Base-by-base conservation (phyloP, 2,329 filamentous ascomycete species). In the Pyrenophora tritici-repentis region DNA sequence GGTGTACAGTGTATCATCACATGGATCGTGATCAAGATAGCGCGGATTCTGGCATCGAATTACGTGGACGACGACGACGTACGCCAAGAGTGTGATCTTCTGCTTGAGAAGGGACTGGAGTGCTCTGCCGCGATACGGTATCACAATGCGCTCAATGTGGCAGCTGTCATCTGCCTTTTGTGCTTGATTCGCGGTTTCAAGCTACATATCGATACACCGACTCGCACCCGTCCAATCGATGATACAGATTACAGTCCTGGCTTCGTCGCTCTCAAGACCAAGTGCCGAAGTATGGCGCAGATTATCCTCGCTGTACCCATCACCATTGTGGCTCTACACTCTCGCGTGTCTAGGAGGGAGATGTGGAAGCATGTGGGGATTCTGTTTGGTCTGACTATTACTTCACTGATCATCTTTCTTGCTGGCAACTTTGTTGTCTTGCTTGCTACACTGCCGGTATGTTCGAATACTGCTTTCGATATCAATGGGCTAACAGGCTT, bases 381-480 rank as follows among this genome's bases (percentile, higher is more conserved):
- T 6, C 9, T 52, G 10, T 1, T 43, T 6, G 16, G 35, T 4
- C 49, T 48, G 22, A 7, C 24, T 13, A 12, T 16, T 29, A 26
- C 7, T 3, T 52, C 44, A 4, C 9, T 38, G 10, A 20, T 24
- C 12, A 7, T 48, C n/a, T 48, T 52, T 6, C 10, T 52, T 12
- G n/a, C 16, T 18, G 44, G 44, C 14, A 52, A 52, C 9, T 12
- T 35, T 29, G 22, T 48, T 6, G 47, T 39, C 18, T 14, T 47
- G 12, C 3, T 52, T 48, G 44, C 38, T 38, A 38, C 38, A 16
- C n/a, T 48, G 4, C 49, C 44, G 4, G 38, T 52, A 47, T 20
- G 44, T 39, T 34, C 6, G 12, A 26, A 2, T 24, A 13, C 14
- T 18, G 13, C 12, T 32, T 14, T 13, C 33, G 16, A 42, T 14